Evolutionary conservation across 208 protist genomes (phyloP).

Genomic region (Phytomonas sp.): DNA sequence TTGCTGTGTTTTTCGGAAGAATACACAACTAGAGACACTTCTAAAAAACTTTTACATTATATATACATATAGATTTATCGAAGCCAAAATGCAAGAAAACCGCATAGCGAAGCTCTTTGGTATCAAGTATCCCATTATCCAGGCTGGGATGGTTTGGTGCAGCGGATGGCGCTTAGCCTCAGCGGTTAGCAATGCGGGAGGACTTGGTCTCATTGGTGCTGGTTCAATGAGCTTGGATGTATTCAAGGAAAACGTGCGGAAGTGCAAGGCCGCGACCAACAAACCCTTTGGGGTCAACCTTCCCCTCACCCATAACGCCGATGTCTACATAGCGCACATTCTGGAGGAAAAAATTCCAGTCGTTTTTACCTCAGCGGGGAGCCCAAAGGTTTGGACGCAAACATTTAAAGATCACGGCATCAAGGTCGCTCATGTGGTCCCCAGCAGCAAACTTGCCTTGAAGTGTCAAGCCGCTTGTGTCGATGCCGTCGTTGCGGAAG

Average conservation of each 20-base stretch:
- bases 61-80: not conserved
- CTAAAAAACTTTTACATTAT: slow-evolving; percentile 4
- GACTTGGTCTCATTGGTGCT: slow-evolving; percentile 77
- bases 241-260: slow-evolving; percentile 46
- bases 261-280: slow-evolving; percentile 34
- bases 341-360: slow-evolving; percentile 80
- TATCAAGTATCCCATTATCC: slow-evolving; percentile 72
- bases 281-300: slow-evolving; percentile 85
- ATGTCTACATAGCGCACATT: slow-evolving; percentile 41
- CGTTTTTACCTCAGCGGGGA: slow-evolving; percentile 83
- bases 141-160: slow-evolving; percentile 79
- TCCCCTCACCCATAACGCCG: slow-evolving; percentile 27
- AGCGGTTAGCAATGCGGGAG: slow-evolving; percentile 80
- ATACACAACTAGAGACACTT: not conserved
- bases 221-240: slow-evolving; percentile 61
- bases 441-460: slow-evolving; percentile 62
- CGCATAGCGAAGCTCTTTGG: slow-evolving; percentile 49
- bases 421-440: slow-evolving; percentile 75
- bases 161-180: slow-evolving; percentile 66
- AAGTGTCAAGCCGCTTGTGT: slow-evolving; percentile 65
- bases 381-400: slow-evolving; percentile 61
- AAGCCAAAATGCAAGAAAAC: slow-evolving; percentile 24
- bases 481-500: slow-evolving; percentile 72
- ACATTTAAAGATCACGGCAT: slow-evolving; percentile 59
- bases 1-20: not conserved